These are phyloP conservation scores for Daucus carota DNA, from an alignment of 129 eudicot species.

Conservation along the genomic window DH1_v3.0 NC_030383.2:51171501-51172000, in stretches of 20 bases:
- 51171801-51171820: slow-evolving; percentile 33
- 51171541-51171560: background rate
- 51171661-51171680: background rate
- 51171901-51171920: too few relatives aligned
- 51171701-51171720: slow-evolving; percentile 28
- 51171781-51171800: slow-evolving; percentile 35
- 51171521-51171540: background rate
- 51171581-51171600: background rate
- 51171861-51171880: slow-evolving; percentile 17
- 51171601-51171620: background rate
- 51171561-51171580: background rate
- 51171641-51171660: background rate
- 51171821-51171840: slow-evolving; percentile 51
- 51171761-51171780: slow-evolving; percentile 35
- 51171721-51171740: slow-evolving; percentile 59
- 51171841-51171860: slow-evolving; percentile 26
- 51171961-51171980: too few relatives aligned
- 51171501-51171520: background rate
- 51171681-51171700: background rate
- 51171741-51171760: slow-evolving; percentile 34
- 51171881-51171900: background rate
- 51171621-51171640: background rate
- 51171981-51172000: too few relatives aligned
- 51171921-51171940: too few relatives aligned
- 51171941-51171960: too few relatives aligned